These are phyloP conservation scores for Phytophthora cryptogea DNA, from an alignment of 352 stramenopile species.

Conservation along the genomic window DNA sequence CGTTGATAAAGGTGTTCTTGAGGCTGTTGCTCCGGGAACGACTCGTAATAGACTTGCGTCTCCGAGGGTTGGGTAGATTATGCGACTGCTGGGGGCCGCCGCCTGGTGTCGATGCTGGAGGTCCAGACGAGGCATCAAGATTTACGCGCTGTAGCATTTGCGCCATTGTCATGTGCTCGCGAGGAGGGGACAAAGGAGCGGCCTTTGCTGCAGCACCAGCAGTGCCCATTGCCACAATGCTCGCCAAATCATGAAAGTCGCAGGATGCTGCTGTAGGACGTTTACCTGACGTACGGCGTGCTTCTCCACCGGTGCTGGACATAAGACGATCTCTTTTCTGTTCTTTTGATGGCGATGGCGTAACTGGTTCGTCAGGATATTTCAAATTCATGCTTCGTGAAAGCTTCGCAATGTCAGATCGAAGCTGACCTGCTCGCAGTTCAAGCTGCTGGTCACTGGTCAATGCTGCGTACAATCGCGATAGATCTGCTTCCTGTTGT, in stretches of 20 bases:
- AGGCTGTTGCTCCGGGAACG: slow-evolving; percentile 73
- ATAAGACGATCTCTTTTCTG: slow-evolving; percentile 21
- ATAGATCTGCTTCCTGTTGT: slow-evolving; percentile 80
- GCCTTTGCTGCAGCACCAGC: slow-evolving; percentile 31
- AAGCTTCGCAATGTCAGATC: slow-evolving; percentile 73
- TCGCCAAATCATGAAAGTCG: slow-evolving; percentile 59
- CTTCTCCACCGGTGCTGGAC: slow-evolving; percentile 11
- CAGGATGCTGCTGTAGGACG: slow-evolving; percentile 38
- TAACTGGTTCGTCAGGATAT: slow-evolving; percentile 45
- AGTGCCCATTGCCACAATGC: slow-evolving; percentile 42
- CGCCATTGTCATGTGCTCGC: slow-evolving; percentile 38
- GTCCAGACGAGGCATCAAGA: slow-evolving; percentile 17
- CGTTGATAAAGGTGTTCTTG: slow-evolving; percentile 62
- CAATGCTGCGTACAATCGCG: slow-evolving; percentile 62
- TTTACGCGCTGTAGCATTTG: slow-evolving; percentile 41
- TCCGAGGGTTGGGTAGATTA: slow-evolving; percentile 48
- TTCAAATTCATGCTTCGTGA: slow-evolving; percentile 78
- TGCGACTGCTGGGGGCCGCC: slow-evolving; percentile 12
- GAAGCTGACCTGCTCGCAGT: slow-evolving; percentile 62
- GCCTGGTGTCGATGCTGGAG: slow-evolving; percentile 7
- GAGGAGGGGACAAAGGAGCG: slow-evolving; percentile 20
- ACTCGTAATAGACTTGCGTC: slow-evolving; percentile 60
- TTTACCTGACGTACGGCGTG: slow-evolving; percentile 18
- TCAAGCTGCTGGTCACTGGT: slow-evolving; percentile 67
- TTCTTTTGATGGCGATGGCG: slow-evolving; percentile 27